Evolutionary conservation across 2,329 filamentous ascomycete genomes (phyloP).

Genomic region (Colletotrichum cereale): DNA sequence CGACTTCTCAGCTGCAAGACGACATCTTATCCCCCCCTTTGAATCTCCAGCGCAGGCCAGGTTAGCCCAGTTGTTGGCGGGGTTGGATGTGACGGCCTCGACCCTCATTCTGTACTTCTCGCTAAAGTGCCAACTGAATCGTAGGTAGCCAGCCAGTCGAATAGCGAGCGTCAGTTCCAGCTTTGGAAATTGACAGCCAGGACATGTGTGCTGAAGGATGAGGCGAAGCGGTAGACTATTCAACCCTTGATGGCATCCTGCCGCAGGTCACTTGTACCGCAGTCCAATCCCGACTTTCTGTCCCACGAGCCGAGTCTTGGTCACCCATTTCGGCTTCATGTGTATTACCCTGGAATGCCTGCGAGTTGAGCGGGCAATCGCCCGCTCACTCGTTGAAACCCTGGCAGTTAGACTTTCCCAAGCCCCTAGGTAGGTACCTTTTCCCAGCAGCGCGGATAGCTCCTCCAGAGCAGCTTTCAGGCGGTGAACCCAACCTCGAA

Average conservation of each 20-base stretch:
- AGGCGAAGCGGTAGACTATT: background rate
- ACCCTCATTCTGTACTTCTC: background rate
- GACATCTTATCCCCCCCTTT: background rate
- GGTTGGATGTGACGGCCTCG: background rate
- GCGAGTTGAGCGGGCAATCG: background rate
- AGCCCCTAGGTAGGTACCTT: too few relatives aligned
- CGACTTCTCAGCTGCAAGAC: background rate
- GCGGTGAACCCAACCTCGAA: background rate
- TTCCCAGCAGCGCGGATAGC: background rate
- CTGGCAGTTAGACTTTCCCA: conserved; percentile 4
- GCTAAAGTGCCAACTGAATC: too few relatives aligned
- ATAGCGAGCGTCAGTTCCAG: background rate
- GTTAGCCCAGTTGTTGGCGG: background rate
- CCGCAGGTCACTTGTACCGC: background rate
- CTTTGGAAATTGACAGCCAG: background rate
- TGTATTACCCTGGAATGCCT: background rate
- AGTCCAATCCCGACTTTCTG: background rate
- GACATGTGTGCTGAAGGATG: background rate
- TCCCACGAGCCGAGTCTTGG: background rate
- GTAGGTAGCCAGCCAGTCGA: too few relatives aligned
- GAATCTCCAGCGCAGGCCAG: background rate
- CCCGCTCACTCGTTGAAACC: background rate
- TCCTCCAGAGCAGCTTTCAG: background rate
- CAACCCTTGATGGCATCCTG: background rate
- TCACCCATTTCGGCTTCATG: background rate